Evolutionary conservation across 2,329 filamentous ascomycete species (phyloP), one percentile per base, ranked within the genome.

Genomic region (Rhynchosporium agropyri): DNA sequence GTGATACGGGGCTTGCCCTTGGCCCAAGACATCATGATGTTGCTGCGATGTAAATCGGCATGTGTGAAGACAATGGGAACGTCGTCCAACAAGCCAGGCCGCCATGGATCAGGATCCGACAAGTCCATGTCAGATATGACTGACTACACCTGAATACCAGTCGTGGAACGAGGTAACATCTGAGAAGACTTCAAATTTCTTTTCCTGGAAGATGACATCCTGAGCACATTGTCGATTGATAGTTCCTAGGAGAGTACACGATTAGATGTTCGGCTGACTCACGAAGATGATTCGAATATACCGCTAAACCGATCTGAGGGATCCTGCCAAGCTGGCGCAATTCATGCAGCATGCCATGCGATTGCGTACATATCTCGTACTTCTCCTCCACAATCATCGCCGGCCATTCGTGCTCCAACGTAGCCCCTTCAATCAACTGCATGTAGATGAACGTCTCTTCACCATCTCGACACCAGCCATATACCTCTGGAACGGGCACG

Each of bases 371-470:
- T 9, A 64, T 31, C 29, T 58, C 51, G 28, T 49, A 54, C 15
- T 28, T 61, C 26, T 61, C 62, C 42, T 54, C 46, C 20, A 48
- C 40, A 15, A 12, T 31, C 13, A 64, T n/a, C 10, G n/a, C 26
- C 15, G 36, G n/a, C 62, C 62, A 64, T 26, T 26, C 48, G n/a
- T 61, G 3, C 20, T 64, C 46, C 26, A 61, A 54, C 4, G 58
- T 61, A 9, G 7, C 36, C n/a, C 28, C 62, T 43, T 60, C 45
- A 9, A 63, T 38, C 29, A 33, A 12, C 33, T 60, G 45, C 62
- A 64, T 64, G 58, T 64, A 64, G 42, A 64, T 58, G 31, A 64
- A 61, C 9, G 46, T 58, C 42, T 64, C 38, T 1, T 53, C 53
- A 6, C 48, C 36, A 29, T 63, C 62, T 12, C 56, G 45, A 55